Evolutionary conservation across 495 filamentous ascomycete species (phyloP), one percentile per base, ranked within the genome.

Genomic region (Rhypophila decipiens): DNA sequence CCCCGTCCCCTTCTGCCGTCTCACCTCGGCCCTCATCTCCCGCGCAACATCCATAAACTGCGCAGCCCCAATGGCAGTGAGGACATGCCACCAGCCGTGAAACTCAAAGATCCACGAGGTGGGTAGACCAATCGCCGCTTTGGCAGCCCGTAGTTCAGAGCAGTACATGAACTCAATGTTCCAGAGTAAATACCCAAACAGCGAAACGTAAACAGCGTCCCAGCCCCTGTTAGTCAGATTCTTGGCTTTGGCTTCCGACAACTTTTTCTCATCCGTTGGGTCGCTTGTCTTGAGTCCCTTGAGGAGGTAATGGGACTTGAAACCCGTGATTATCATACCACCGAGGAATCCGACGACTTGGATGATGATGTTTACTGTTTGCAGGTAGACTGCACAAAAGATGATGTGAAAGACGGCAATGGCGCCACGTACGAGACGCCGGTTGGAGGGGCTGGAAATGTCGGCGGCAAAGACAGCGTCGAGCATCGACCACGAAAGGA

Each of bases 21-120:
- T 31, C 27, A 7, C 27, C 27, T 31, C 39, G 17, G n/a, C n/a
- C n/a, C n/a, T n/a, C 47, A 55, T 39, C 22, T 63, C 57, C 48
- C 60, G 48, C n/a, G 49, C 44, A 4, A 63, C 42, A 24, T 58
- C 37, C 51, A 56, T 60, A 23, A 53, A 56, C 36, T 40, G 20
- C 5, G 43, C 41, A 5, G 75, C 75, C 5, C 72, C 68, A 13
- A 76, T 60, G 2, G 70, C 76, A 3, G 76, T 79, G 33, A 75
- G 64, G 19, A 80, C 59, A 60, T 79, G 77, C 79, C 76, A 80
- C 75, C 76, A 84, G 18, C 79, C 78, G 58, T 84, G 79, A 15
- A 82, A 55, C 55, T 80, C 78, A 1, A 81, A 51, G 2, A 77
- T 19, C 49, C 73, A 76, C 21, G 68, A 72, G 71, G 63, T 77